These are phyloP conservation scores for Metarhizium guizhouense DNA, from an alignment of 2,329 filamentous ascomycete genomes.

Conservation along the genomic window DNA sequence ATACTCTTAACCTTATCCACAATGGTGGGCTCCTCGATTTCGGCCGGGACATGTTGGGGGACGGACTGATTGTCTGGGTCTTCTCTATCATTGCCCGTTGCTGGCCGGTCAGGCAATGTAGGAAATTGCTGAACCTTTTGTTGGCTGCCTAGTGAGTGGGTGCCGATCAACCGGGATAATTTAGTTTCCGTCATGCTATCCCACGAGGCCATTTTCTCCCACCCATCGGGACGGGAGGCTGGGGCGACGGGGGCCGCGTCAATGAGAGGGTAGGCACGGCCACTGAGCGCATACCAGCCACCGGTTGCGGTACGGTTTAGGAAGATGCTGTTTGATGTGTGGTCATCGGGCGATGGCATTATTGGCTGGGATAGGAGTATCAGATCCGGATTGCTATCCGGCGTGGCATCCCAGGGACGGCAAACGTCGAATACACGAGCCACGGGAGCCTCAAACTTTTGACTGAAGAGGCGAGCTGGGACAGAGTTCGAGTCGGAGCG, in stretches of 20 bases:
- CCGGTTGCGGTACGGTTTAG: constrained; percentile 81
- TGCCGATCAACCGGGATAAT: constrained; percentile 58
- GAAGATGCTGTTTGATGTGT: constrained; percentile 56
- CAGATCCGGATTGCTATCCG: constrained; percentile 62
- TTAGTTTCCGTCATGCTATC: constrained; percentile 34
- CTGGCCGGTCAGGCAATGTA: constrained; percentile 26
- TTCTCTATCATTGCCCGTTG: constrained; percentile 16
- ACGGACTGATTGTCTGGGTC: constrained; percentile 25
- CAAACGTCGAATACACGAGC: constrained; percentile 85
- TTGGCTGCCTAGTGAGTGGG: constrained; percentile 50
- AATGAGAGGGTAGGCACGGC: constrained; percentile 75
- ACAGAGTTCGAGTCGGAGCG: constrained; percentile 26
- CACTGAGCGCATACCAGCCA: constrained; percentile 91
- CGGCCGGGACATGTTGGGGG: constrained; percentile 16
- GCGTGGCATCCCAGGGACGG: constrained; percentile 55
- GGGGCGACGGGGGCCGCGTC: constrained; percentile 51
- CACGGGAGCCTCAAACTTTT: constrained; percentile 67
- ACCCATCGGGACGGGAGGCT: constrained; percentile 37
- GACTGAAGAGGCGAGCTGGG: constrained; percentile 52
- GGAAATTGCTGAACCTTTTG: constrained; percentile 25
- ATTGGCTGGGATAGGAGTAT: constrained; percentile 80
- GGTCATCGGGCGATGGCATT: constrained; percentile 47
- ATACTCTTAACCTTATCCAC: constrained; percentile 42
- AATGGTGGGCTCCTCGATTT: constrained; percentile 32
- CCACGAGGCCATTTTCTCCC: constrained; percentile 31